These are phyloP conservation scores for Aspergillus sp. DNA, from an alignment of 2,329 filamentous ascomycete species.

Conservation along the genomic window DNA sequence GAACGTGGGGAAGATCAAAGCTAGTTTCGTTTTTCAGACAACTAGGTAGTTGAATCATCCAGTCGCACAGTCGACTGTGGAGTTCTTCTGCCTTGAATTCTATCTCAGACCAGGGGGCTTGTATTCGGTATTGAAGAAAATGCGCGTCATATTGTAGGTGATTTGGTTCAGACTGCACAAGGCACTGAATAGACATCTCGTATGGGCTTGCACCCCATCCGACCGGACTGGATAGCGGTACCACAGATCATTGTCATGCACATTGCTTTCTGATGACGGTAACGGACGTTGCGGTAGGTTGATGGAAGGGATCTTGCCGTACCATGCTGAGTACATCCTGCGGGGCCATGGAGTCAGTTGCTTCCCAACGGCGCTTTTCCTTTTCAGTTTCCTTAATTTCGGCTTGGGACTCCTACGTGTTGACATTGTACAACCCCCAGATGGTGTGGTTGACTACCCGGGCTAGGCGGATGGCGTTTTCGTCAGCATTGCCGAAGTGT, in stretches of 20 bases:
- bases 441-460: conserved; percentile 10
- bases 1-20: conserved; percentile 14
- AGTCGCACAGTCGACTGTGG: conserved; percentile 13
- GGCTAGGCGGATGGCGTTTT: conserved; percentile 10
- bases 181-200: conserved; percentile 13
- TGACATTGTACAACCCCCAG: conserved; percentile 23
- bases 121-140: conserved; percentile 10
- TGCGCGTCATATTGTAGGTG: conserved; percentile 12
- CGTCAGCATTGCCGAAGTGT: conserved; percentile 8
- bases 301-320: conserved; percentile 13
- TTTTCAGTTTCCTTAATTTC: no score
- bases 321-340: background rate
- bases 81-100: conserved; percentile 9
- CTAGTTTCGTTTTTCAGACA: conserved; percentile 7
- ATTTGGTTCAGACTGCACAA: conserved; percentile 16
- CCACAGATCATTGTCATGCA: conserved; percentile 14
- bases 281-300: conserved; percentile 10
- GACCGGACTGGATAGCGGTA: conserved; percentile 14
- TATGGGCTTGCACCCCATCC: conserved; percentile 10
- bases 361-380: no score
- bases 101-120: conserved; percentile 5
- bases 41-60: conserved; percentile 6
- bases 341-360: conserved; percentile 3
- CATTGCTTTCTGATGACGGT: background rate
- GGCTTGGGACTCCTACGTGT: conserved; percentile 14